These are phyloP conservation scores for Rhizopogon vinicolor DNA, from an alignment of 768 basidiomycete genomes.

Conservation along the genomic window DNA sequence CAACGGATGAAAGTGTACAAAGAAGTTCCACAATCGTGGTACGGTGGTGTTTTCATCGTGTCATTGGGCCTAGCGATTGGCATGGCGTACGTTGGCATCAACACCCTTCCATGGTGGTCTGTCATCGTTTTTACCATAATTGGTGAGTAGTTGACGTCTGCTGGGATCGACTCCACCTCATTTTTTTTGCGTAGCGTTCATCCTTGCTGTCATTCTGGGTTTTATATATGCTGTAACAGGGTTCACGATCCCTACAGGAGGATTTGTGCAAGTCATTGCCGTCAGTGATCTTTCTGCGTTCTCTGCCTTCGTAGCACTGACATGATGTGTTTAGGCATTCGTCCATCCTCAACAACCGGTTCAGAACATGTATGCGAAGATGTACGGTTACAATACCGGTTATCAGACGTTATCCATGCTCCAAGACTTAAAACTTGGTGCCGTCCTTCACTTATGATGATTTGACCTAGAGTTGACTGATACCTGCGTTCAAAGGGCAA, in stretches of 20 bases:
- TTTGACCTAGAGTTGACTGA: slow-evolving; percentile 4
- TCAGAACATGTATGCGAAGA: slow-evolving; percentile 46
- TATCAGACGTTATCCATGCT: slow-evolving; percentile 51
- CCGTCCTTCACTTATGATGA: not conserved
- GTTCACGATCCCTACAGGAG: slow-evolving; percentile 8
- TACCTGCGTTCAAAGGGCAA: slow-evolving; percentile 43
- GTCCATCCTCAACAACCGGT: slow-evolving; percentile 11
- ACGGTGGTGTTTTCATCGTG: slow-evolving; percentile 37
- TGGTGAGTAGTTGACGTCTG: slow-evolving; percentile 16
- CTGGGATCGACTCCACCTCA: slow-evolving; percentile 14
- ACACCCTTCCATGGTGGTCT: slow-evolving; percentile 51
- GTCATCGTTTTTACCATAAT: slow-evolving; percentile 43
- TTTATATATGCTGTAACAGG: slow-evolving; percentile 24
- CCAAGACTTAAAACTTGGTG: slow-evolving; percentile 31
- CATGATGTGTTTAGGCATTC: slow-evolving; percentile 20
- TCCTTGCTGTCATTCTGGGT: slow-evolving; percentile 36
- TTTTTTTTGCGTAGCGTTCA: slow-evolving; percentile 12
- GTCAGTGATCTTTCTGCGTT: slow-evolving; percentile 4
- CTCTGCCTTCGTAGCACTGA: not conserved
- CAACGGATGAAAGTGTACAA: slow-evolving; percentile 47
- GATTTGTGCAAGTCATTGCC: slow-evolving; percentile 11
- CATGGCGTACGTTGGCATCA: slow-evolving; percentile 32
- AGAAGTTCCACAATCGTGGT: slow-evolving; percentile 54
- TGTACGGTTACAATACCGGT: slow-evolving; percentile 48
- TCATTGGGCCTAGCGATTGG: slow-evolving; percentile 49